phyloP scores from a whole-genome alignment of 2,329 filamentous ascomycete genomes.

The Rhynchosporium agropyri region DNA sequence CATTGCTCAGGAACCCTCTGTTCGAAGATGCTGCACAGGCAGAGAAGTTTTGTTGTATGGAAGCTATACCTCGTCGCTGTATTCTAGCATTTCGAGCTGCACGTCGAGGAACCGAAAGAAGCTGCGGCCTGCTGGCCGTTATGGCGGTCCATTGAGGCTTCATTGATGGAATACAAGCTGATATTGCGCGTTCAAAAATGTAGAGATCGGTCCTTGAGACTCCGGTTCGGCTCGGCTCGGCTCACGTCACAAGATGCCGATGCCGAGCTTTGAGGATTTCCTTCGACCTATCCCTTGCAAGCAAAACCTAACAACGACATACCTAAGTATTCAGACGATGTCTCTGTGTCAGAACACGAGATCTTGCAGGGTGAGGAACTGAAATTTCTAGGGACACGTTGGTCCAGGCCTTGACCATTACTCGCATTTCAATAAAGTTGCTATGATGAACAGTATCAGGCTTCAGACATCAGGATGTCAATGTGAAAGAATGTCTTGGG shows the following conservation, averaged over 20 bases:
- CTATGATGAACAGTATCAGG: no score
- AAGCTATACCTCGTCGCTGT: constrained; percentile 9
- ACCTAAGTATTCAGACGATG: no score
- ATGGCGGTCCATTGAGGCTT: constrained; percentile 29
- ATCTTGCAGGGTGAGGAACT: no score
- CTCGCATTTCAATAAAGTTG: no score
- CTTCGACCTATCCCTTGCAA: background rate
- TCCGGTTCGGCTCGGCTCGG: constrained; percentile 3
- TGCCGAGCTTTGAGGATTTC: background rate
- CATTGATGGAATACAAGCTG: constrained; percentile 23
- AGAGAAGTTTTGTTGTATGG: constrained; percentile 9
- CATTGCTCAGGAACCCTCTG: constrained; percentile 1
- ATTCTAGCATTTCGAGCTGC: constrained; percentile 11
- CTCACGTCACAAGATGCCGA: background rate
- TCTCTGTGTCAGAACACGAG: no score
- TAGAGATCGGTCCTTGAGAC: background rate
- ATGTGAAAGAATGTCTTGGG: no score
- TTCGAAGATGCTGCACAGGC: background rate
- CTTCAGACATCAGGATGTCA: no score
- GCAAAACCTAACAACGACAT: background rate
- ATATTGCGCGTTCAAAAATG: background rate
- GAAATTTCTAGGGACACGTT: no score
- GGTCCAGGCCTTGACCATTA: no score
- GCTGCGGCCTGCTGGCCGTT: constrained; percentile 27
- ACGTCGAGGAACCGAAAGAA: constrained; percentile 11